Evolutionary conservation across 2,329 filamentous ascomycete species (phyloP).

Genomic region (Tympanopsis confertula): DNA sequence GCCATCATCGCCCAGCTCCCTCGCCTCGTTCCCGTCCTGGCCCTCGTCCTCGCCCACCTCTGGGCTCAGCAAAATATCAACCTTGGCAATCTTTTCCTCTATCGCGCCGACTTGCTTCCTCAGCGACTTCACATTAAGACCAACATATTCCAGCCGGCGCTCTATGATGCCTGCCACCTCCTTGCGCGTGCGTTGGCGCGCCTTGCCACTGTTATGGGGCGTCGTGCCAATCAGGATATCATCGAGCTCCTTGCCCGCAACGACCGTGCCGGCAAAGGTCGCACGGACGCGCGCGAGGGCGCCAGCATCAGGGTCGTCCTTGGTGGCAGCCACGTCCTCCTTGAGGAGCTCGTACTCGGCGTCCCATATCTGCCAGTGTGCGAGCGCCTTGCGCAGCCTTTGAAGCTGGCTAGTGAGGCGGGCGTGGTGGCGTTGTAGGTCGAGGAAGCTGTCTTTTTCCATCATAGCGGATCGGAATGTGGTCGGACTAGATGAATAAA

Average conservation of each 20-base stretch:
- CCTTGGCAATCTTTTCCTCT: slow-evolving; percentile 18
- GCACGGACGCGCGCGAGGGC: slow-evolving; percentile 46
- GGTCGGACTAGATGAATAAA: too few relatives aligned
- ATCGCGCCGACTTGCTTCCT: slow-evolving; percentile 56
- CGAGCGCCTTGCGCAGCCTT: slow-evolving; percentile 64
- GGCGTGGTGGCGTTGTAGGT: slow-evolving; percentile 64
- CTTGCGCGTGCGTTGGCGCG: slow-evolving; percentile 35
- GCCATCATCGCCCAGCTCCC: slow-evolving; percentile 11
- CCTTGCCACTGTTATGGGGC: slow-evolving; percentile 28
- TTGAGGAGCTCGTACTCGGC: slow-evolving; percentile 83
- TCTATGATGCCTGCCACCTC: slow-evolving; percentile 60
- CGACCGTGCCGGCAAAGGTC: slow-evolving; percentile 50
- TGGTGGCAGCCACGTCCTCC: slow-evolving; percentile 59
- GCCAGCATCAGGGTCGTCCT: slow-evolving; percentile 31
- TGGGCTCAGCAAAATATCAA: slow-evolving; percentile 17
- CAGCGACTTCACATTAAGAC: slow-evolving; percentile 65
- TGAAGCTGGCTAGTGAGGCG: slow-evolving; percentile 66
- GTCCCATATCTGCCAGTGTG: slow-evolving; percentile 84
- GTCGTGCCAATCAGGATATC: slow-evolving; percentile 23
- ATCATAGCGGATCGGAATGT: neutral
- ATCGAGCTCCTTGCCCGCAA: slow-evolving; percentile 45
- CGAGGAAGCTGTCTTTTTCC: slow-evolving; percentile 39
- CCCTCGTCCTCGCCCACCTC: slow-evolving; percentile 11
- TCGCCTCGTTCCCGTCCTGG: slow-evolving; percentile 12
- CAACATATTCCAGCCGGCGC: slow-evolving; percentile 79